Base-by-base conservation (phyloP, 2,329 filamentous ascomycete genomes). In the Lizonia empirigonia region DNA sequence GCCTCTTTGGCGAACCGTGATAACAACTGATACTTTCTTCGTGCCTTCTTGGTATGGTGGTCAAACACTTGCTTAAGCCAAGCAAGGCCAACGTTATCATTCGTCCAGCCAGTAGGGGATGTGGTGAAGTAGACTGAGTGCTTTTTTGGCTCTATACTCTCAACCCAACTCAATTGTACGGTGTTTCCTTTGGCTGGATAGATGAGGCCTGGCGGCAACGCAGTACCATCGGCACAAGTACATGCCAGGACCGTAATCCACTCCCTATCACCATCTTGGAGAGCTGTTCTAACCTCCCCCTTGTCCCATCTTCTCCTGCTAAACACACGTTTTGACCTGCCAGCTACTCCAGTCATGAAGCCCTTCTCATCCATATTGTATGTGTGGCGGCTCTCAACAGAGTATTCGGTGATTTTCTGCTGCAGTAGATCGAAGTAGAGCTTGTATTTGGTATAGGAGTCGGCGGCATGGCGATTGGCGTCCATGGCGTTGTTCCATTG, bases 121-220 rank as follows among this genome's bases (percentile, higher is more conserved):
- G 32, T 34, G 12, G 36, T 32, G 23, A 44, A 12, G 35, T 20
- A 41, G 8, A 32, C 33, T 7, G 22, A 15, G 20, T 56, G 45
- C n/a, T 36, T n/a, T 22, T 13, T n/a, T 35, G 37, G 22, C 18
- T 47, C 32, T 7, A 50, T 38, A 19, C 33, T 29, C 19, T 58
- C 12, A 16, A 55, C n/a, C 51, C 22, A 58, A 23, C n/a, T 38
- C 18, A 10, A 37, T 41, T 59, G 27, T 18, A 59, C 23, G 26
- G 7, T 29, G 2, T 19, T 36, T 19, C 22, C 20, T n/a, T 30
- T n/a, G 39, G 42, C 20, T 34, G 52, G 15, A 50, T 55, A 58
- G 18, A 56, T 53, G n/a, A 58, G 40, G n/a, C 15, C 15, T 34
- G 45, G 53, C 15, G 29, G 36, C n/a, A 59, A 33, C 34, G 27